Base-by-base conservation (phyloP, 495 filamentous ascomycete species). In the Penicillium cinerascens region DNA sequence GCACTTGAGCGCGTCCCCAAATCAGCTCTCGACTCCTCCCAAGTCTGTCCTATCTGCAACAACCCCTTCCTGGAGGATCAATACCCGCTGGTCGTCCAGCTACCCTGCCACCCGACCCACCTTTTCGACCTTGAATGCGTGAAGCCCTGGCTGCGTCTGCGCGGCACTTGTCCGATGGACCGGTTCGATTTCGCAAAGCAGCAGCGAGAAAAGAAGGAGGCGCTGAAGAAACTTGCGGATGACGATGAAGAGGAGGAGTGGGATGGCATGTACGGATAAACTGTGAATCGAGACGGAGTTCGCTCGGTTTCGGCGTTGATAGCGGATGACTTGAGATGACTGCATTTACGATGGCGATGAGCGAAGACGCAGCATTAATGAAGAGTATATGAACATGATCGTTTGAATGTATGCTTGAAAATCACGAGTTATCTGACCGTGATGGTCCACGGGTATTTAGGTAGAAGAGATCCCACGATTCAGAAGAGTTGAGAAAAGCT, bases 41-140 rank as follows among this genome's bases (percentile, higher is more conserved):
- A 92, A 53, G 74, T 65, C 22, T 98, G 93, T 58, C 87, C 89
- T 1, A 97, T 98, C 53, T 98, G 93, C 68, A 83, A 80, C 20
- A 89, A 91, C 61, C 72, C 75, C 33, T 97, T 90, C 59, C 65
- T 96, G 15, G 91, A 96, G 38, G 84, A 87, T 51, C 58, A 74
- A 37, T 85, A 91, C 57, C 87, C 89, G 17, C 78, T 98, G 11
- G 92, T 97, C 15, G 92, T 97, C 26, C 81, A 84, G 56, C 75
- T 98, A 48, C 89, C 91, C 20, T 98, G 93, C 63, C 84, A 92
- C 59, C 77, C 78, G 10, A 82, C 78, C 18, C 93, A 98, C 66
- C 64, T 83, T 22, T 97, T 96, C 71, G 93, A 98, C 67, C 70
- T 97, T 13, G 92, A 97, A 67, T 98, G 93, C 65, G 87, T 98